Conservation (phyloP, 116 monocot genomes). For the Posidonia oceanica region DNA sequence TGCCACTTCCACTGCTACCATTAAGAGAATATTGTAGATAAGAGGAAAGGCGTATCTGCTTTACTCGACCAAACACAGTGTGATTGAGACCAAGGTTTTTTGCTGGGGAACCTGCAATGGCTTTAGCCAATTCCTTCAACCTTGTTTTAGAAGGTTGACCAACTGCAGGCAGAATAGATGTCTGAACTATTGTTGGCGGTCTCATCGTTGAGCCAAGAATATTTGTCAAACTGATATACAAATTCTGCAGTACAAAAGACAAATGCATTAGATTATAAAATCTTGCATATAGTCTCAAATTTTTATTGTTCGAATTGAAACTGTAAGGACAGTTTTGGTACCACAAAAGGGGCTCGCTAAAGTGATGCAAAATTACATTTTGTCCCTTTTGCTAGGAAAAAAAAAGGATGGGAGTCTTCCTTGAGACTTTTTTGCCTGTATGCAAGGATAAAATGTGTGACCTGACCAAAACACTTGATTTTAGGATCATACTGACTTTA, state of each 20-base stretch:
- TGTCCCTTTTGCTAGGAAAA: no score
- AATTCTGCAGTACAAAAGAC: slow-evolving; percentile 55
- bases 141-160: slow-evolving; percentile 75
- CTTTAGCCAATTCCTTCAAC: slow-evolving; percentile 79
- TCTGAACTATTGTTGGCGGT: slow-evolving; percentile 75
- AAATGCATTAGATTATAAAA: background rate
- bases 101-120: slow-evolving; percentile 49
- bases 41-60: slow-evolving; percentile 90
- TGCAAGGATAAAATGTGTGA: no score
- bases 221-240: slow-evolving; percentile 80
- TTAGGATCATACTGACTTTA: no score
- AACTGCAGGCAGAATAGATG: slow-evolving; percentile 59
- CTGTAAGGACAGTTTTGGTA: background rate
- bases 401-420: no score
- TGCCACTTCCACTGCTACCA: slow-evolving; percentile 18
- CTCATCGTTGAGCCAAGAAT: slow-evolving; percentile 57
- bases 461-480: no score
- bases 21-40: slow-evolving; percentile 78
- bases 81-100: slow-evolving; percentile 93
- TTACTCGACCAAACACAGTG: slow-evolving; percentile 89
- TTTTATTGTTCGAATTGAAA: background rate
- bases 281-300: background rate
- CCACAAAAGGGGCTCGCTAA: background rate
- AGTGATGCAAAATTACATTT: no score
- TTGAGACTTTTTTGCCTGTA: no score